phyloP scores from a whole-genome alignment of 2,329 filamentous ascomycete species.

The Epichloe gansuensis region DNA sequence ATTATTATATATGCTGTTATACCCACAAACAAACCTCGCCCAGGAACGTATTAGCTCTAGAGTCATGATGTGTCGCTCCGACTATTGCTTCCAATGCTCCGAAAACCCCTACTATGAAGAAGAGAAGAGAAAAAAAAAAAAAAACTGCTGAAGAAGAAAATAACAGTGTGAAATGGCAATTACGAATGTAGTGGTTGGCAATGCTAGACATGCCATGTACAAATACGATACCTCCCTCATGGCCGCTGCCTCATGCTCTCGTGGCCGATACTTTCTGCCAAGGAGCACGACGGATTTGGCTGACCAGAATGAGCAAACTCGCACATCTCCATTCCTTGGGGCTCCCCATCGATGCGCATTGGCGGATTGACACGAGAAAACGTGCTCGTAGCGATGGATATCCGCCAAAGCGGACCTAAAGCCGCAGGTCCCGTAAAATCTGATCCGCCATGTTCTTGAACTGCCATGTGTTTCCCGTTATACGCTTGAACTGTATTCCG shows the following conservation, averaged over 20 bases:
- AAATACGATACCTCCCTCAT: slow-evolving; percentile 7
- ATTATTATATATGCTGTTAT: slow-evolving; percentile 5
- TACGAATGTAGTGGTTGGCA: slow-evolving; percentile 1
- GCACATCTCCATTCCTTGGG: not conserved
- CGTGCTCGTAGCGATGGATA: not conserved
- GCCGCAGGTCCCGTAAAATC: slow-evolving; percentile 72
- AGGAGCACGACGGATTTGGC: not conserved
- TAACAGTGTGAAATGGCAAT: not conserved
- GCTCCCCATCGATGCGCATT: not conserved
- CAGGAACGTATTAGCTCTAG: not conserved
- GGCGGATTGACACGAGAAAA: not conserved
- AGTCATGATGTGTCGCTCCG: not conserved
- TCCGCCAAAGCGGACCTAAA: slow-evolving; percentile 36
- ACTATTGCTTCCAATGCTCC: slow-evolving; percentile 3
- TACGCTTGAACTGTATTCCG: slow-evolving; percentile 95
- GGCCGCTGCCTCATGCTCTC: not conserved
- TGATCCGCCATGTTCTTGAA: slow-evolving; percentile 98
- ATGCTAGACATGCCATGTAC: slow-evolving; percentile 12
- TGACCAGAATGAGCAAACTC: not conserved
- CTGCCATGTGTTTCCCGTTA: slow-evolving; percentile 92
- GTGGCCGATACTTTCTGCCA: not conserved
- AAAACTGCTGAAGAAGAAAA: not conserved
- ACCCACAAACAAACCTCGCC: not conserved
- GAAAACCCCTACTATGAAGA: not conserved
- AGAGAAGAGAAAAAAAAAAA: not conserved